phyloP scores from a whole-genome alignment of 2,329 filamentous ascomycete species.

The Helicocarpus griseus region DNA sequence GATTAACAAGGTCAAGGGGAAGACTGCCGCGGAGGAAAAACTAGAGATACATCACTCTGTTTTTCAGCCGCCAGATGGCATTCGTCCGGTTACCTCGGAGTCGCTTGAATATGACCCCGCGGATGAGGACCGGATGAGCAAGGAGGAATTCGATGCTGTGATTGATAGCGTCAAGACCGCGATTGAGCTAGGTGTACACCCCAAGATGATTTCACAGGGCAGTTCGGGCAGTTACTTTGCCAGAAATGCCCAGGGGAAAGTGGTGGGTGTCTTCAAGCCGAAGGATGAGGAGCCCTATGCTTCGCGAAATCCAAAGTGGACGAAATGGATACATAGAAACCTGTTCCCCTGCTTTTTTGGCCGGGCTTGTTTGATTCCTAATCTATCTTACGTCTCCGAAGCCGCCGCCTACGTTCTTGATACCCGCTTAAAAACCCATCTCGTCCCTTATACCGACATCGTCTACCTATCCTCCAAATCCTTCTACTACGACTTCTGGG shows the following conservation, averaged over 20 bases:
- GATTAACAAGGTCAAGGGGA: constrained; percentile 65
- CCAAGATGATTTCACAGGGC: constrained; percentile 91
- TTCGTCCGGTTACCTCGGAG: constrained; percentile 69
- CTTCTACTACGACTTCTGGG: constrained; percentile 98
- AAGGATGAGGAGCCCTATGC: constrained; percentile 99
- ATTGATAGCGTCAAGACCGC: constrained; percentile 84
- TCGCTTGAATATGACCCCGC: constrained; percentile 52
- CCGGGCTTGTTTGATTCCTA: constrained; percentile 88
- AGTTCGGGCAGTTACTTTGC: constrained; percentile 99
- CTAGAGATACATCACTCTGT: constrained; percentile 96
- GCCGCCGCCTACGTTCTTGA: constrained; percentile 94
- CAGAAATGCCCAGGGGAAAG: constrained; percentile 79
- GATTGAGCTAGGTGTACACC: constrained; percentile 84
- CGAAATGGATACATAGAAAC: constrained; percentile 98
- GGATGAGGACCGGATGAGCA: constrained; percentile 55
- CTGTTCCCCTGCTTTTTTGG: constrained; percentile 96
- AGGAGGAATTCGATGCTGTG: constrained; percentile 72
- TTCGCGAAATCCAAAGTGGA: constrained; percentile 96
- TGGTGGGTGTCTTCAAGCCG: constrained; percentile 96
- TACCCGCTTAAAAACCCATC: constrained; percentile 73
- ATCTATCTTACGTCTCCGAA: constrained; percentile 95
- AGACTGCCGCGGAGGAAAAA: constrained; percentile 67
- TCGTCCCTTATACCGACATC: constrained; percentile 95
- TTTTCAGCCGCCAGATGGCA: constrained; percentile 83
- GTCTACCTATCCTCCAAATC: constrained; percentile 91